Base-by-base conservation (phyloP, 108 stramenopile genomes). In the Schizochytrium sp. region DNA sequence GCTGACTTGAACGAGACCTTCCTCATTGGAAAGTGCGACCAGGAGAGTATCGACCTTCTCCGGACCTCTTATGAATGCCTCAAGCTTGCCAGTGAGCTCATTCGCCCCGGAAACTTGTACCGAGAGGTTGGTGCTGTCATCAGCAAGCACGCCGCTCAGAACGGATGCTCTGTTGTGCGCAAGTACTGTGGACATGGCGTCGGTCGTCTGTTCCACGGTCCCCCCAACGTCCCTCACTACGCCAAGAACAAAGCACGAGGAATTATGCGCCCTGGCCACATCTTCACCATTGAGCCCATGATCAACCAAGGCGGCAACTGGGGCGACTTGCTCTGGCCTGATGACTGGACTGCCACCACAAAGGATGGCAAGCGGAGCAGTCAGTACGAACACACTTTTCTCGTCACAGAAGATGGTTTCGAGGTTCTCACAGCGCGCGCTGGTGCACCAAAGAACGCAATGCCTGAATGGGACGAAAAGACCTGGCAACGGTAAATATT, bases 251-350 rank as follows among this genome's bases (percentile, higher is more conserved):
- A 98, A 69, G 60, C 56, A 42, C 72, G 95, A 57, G 76, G 76
- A 47, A 90, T 92, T 57, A 89, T 98, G 97, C 93, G 94, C 55
- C 87, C 93, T 0, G 98, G 98, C 4, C 98, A 99, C 93, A 97
- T 96, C 17, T 99, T 99, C 93, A 99, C 99, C 38, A 99, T 99
- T 89, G 99, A 99, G 91, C 99, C 99, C 4, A 99, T 99, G 99
- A 99, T 99, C 89, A 91, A 91, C 61, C 93, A 96, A 89, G 53
- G 53, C 47, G 76, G 76, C 10, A 69, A 69, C 64, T 83, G 5
- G 5, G 50, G 53, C 2, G 76, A 83, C 28, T 1, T 83, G 17
- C 76, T 83, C 76, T 99, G 99, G 98, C 95, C 96, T 7, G 99
- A 99, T 91, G 95, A 97, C 88, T 99, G 99, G 99, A 99, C 99